Percentiles rank a stretch among this genome's conserved stretches.
Evolutionary conservation across 345 rosid genomes (phyloP).

Genomic region (Schrenkiella parvula): DNA sequence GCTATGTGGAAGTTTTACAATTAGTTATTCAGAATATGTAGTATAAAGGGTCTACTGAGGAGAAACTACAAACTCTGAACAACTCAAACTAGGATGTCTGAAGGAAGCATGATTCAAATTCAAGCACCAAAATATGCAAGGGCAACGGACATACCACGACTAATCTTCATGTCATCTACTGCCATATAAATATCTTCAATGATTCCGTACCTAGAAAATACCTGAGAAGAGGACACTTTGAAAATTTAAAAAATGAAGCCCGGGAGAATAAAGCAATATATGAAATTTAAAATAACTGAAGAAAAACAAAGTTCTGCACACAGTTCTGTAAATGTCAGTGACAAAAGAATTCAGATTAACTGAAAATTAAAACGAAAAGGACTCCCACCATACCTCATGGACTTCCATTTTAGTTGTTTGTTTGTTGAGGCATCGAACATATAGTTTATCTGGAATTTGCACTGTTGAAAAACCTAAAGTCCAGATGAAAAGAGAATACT

Average conservation of each 20-base stretch:
- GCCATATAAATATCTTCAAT: constrained; percentile 70
- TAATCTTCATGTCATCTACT: constrained; percentile 59
- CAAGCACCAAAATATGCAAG: background rate
- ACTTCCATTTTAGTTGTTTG: constrained; percentile 61
- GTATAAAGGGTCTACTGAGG: background rate
- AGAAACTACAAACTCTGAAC: background rate
- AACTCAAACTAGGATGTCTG: background rate
- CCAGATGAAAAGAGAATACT: constrained; percentile 2
- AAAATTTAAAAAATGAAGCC: background rate
- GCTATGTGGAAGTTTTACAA: constrained; percentile 1
- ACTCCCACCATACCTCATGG: constrained; percentile 52
- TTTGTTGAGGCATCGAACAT: constrained; percentile 67
- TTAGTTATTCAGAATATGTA: background rate
- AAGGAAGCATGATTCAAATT: background rate
- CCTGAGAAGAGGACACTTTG: constrained; percentile 39
- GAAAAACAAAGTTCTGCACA: background rate
- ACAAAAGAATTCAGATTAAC: background rate
- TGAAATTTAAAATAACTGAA: background rate
- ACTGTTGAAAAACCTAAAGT: constrained; percentile 29
- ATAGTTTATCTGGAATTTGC: constrained; percentile 56
- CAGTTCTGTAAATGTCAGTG: background rate
- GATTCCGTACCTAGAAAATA: constrained; percentile 65
- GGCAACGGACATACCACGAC: constrained; percentile 52
- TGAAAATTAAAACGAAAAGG: background rate
- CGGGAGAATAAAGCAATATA: constrained; percentile 8